Evolutionary conservation across 2,329 filamentous ascomycete species (phyloP).

Genomic region (Aspergillus niger): DNA sequence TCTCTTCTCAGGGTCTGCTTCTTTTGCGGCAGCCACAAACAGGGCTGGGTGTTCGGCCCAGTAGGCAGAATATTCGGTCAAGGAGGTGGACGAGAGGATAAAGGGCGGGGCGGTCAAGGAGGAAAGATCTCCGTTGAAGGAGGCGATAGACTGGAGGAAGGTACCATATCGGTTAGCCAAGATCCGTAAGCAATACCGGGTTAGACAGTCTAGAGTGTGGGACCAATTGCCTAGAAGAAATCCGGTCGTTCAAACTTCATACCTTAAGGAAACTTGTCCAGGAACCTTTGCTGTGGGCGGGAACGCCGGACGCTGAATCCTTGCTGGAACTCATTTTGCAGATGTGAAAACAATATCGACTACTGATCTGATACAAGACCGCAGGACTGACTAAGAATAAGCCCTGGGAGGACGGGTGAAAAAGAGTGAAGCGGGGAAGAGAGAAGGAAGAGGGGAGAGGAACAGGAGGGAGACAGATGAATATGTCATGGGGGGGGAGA

Average conservation of each 20-base stretch:
- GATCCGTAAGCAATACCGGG: not conserved
- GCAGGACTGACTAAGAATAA: not conserved
- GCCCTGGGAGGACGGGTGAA: not conserved
- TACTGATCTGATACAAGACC: not conserved
- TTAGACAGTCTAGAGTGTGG: not conserved
- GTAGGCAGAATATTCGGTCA: slow-evolving; percentile 80
- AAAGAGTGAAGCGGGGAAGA: slow-evolving; percentile 6
- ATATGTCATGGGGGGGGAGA: not conserved
- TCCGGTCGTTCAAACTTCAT: slow-evolving; percentile 14
- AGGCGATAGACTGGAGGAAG: slow-evolving; percentile 64
- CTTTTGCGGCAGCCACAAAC: slow-evolving; percentile 78
- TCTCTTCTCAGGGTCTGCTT: slow-evolving; percentile 77
- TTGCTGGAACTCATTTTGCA: slow-evolving; percentile 37
- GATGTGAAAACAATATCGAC: not conserved
- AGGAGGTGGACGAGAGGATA: slow-evolving; percentile 74
- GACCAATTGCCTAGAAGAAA: not conserved
- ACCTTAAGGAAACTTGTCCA: slow-evolving; percentile 54
- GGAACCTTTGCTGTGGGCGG: slow-evolving; percentile 46
- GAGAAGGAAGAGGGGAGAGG: not conserved
- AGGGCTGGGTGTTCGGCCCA: slow-evolving; percentile 78
- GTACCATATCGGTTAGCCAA: slow-evolving; percentile 10
- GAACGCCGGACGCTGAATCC: slow-evolving; percentile 44
- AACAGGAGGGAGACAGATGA: not conserved
- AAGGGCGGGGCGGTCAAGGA: slow-evolving; percentile 81
- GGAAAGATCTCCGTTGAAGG: slow-evolving; percentile 79